These are phyloP conservation scores for Backusella tuberculispora DNA, from an alignment of 192 early-diverging fungal species.

Conservation along the genomic window DNA sequence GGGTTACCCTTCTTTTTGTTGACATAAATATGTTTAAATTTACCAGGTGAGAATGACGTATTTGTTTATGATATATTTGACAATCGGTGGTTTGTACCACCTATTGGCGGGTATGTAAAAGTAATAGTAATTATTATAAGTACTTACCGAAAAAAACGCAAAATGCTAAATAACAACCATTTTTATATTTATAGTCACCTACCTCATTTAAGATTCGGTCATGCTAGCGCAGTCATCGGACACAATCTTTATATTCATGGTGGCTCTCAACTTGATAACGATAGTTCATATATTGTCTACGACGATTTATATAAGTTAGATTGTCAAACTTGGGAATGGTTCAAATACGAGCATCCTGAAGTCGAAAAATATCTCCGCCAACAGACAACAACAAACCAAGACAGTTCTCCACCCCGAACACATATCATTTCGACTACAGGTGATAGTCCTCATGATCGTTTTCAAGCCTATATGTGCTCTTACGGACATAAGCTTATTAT, in stretches of 20 bases:
- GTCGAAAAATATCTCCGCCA: conserved; percentile 25
- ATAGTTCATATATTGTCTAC: conserved; percentile 32
- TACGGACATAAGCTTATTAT: conserved; percentile 37
- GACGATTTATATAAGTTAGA: conserved; percentile 40
- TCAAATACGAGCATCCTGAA: conserved; percentile 43
- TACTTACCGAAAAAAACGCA: not conserved
- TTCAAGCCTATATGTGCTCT: conserved; percentile 31
- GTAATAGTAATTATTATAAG: not conserved
- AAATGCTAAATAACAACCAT: not conserved
- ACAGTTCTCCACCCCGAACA: not conserved
- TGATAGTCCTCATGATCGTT: conserved; percentile 29
- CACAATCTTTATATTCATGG: conserved; percentile 35
- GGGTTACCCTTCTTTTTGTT: not conserved
- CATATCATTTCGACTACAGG: conserved; percentile 33
- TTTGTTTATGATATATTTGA: conserved; percentile 37
- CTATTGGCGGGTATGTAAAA: conserved; percentile 30
- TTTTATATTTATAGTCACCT: conserved; percentile 16
- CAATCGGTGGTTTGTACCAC: conserved; percentile 40
- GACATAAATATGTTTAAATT: not conserved
- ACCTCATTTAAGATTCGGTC: conserved; percentile 42
- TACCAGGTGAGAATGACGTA: conserved; percentile 41
- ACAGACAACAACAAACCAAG: not conserved
- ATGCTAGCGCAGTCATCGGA: conserved; percentile 27
- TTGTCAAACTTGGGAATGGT: conserved; percentile 37
- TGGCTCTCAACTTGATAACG: conserved; percentile 39